These are phyloP conservation scores for Catharanthus roseus DNA, from an alignment of 257 asterid genomes.

Conservation along the genomic window DNA sequence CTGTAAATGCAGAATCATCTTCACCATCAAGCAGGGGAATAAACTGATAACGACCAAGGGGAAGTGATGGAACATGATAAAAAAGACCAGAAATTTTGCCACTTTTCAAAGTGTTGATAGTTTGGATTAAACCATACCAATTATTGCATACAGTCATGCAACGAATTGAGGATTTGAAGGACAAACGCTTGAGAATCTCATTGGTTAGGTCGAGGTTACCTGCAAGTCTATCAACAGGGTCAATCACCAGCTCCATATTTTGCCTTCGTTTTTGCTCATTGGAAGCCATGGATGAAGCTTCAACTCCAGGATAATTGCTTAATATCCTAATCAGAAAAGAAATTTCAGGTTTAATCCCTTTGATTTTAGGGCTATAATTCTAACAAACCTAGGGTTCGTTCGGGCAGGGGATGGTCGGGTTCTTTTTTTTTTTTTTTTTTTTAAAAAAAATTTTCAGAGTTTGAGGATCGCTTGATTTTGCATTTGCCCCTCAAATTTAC, in stretches of 20 bases:
- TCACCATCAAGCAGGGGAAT: not conserved
- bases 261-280: not conserved
- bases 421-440: not conserved
- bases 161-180: constrained; percentile 3
- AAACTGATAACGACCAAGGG: not conserved
- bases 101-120: not conserved
- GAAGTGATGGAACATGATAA: constrained; percentile 7
- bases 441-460: no score
- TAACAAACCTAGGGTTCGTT: constrained; percentile 1
- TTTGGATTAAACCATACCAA: constrained; percentile 2
- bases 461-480: no score
- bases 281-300: constrained; percentile 7
- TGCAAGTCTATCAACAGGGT: not conserved
- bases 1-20: not conserved
- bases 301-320: not conserved
- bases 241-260: not conserved
- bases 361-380: constrained; percentile 5
- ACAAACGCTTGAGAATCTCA: constrained; percentile 3
- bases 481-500: no score
- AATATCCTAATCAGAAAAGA: not conserved
- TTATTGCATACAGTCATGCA: constrained; percentile 9
- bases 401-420: not conserved
- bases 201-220: constrained; percentile 11
- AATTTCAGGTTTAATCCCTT: not conserved
- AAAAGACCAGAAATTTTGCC: not conserved